These are phyloP conservation scores for Vitis labrusca DNA, from an alignment of 164 flowering plant species.

Conservation along the genomic window DNA sequence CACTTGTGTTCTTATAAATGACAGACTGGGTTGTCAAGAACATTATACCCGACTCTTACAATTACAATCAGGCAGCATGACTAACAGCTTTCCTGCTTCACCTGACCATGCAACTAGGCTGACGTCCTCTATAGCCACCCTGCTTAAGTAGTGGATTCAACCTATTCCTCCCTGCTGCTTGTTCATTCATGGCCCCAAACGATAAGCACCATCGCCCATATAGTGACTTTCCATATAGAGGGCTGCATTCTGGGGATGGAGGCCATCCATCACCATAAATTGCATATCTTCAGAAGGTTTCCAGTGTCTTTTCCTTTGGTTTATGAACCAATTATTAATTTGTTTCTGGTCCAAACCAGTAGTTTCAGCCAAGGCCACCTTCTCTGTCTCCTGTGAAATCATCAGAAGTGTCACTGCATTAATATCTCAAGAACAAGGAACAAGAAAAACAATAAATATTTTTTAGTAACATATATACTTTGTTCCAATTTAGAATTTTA, in stretches of 20 bases:
- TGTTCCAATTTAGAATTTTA: background rate
- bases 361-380: conserved; percentile 92
- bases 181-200: conserved; percentile 50
- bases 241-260: conserved; percentile 72
- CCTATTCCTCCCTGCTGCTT: background rate
- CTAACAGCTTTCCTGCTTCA: background rate
- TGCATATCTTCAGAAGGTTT: conserved; percentile 98
- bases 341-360: conserved; percentile 97
- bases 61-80: background rate
- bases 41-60: background rate
- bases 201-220: conserved; percentile 69
- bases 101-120: background rate
- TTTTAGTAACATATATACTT: too few species aligned
- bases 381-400: conserved; percentile 74
- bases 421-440: too few species aligned
- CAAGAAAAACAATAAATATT: too few species aligned
- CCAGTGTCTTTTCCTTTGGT: conserved; percentile 98
- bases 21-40: background rate
- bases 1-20: background rate
- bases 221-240: conserved; percentile 85
- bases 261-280: conserved; percentile 94
- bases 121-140: background rate
- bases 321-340: conserved; percentile 96
- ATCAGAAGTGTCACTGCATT: background rate
- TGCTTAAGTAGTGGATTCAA: background rate